Evolutionary conservation across 352 stramenopile genomes (phyloP).

Genomic region (Pythium chondricola): DNA sequence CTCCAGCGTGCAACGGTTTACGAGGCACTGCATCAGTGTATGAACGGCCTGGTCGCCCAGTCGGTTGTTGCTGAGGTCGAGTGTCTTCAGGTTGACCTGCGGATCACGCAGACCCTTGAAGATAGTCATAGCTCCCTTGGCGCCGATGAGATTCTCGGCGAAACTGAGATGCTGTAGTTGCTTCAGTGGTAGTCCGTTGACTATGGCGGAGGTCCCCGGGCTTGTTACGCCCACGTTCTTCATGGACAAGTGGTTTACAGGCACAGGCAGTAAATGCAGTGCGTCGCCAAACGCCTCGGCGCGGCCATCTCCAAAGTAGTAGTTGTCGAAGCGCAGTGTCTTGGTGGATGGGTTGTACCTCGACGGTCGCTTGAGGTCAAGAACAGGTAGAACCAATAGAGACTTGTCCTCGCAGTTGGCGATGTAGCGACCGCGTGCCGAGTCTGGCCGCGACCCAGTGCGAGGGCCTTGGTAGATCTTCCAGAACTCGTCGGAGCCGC

Average conservation of each 20-base stretch:
- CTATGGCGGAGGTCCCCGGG: conserved; percentile 43
- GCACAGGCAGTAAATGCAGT: conserved; percentile 45
- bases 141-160: conserved; percentile 53
- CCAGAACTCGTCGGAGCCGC: conserved; percentile 41
- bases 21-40: conserved; percentile 46
- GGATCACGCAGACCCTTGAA: conserved; percentile 48
- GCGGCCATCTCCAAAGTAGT: conserved; percentile 66
- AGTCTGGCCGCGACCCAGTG: conserved; percentile 36
- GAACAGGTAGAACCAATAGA: conserved; percentile 55
- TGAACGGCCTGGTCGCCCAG: conserved; percentile 57
- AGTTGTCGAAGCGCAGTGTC: conserved; percentile 58
- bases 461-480: conserved; percentile 41
- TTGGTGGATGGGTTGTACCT: conserved; percentile 38
- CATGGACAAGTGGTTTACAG: conserved; percentile 59
- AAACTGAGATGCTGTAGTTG: conserved; percentile 63
- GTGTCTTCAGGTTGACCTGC: conserved; percentile 47
- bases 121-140: conserved; percentile 47
- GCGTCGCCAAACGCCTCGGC: conserved; percentile 55
- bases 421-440: conserved; percentile 56
- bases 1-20: conserved; percentile 65
- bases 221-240: conserved; percentile 65
- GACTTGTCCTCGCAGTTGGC: conserved; percentile 43
- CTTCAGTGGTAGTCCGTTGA: conserved; percentile 41
- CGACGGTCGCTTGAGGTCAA: conserved; percentile 43
- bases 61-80: conserved; percentile 68